A percentile compares a stretch with the other conserved stretches of the same genome.
These are phyloP conservation scores for Quillaja saponaria DNA, from an alignment of 306 rosid genomes.

Conservation along the genomic window DNA sequence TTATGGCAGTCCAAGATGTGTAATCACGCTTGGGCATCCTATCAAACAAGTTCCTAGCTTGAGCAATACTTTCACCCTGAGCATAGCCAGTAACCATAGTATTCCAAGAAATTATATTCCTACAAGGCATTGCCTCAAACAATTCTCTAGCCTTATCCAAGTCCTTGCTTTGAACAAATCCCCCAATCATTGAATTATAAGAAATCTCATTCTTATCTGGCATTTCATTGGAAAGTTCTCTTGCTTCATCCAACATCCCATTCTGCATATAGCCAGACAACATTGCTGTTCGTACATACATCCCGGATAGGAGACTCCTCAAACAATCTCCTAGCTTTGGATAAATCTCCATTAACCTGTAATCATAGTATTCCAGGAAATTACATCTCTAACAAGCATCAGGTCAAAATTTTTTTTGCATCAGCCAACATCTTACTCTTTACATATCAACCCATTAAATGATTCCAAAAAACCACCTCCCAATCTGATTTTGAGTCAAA, in stretches of 20 bases:
- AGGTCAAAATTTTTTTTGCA: slow-evolving; percentile 61
- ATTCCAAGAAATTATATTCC: slow-evolving; percentile 74
- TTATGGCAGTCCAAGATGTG: slow-evolving; percentile 86
- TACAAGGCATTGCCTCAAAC: slow-evolving; percentile 74
- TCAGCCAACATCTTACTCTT: slow-evolving; percentile 47
- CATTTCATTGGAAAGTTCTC: slow-evolving; percentile 52
- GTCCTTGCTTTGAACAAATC: slow-evolving; percentile 64
- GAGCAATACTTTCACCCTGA: slow-evolving; percentile 55
- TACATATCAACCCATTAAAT: slow-evolving; percentile 76
- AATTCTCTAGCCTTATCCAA: slow-evolving; percentile 62
- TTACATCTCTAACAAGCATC: slow-evolving; percentile 67
- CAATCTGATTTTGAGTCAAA: slow-evolving; percentile 61
- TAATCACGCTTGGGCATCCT: slow-evolving; percentile 70
- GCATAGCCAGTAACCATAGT: slow-evolving; percentile 77
- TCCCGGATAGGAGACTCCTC: slow-evolving; percentile 56
- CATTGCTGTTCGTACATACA: slow-evolving; percentile 82
- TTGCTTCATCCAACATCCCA: slow-evolving; percentile 72
- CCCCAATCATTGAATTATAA: slow-evolving; percentile 77
- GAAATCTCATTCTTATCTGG: slow-evolving; percentile 65
- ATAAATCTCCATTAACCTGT: slow-evolving; percentile 62
- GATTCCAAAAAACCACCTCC: slow-evolving; percentile 82
- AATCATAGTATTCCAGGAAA: slow-evolving; percentile 81
- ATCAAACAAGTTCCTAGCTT: slow-evolving; percentile 67
- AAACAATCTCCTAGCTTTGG: slow-evolving; percentile 65
- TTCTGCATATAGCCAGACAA: slow-evolving; percentile 79